phyloP scores from a whole-genome alignment of 1,284 basidiomycete species.

The Violaceomyces palustris region DNA sequence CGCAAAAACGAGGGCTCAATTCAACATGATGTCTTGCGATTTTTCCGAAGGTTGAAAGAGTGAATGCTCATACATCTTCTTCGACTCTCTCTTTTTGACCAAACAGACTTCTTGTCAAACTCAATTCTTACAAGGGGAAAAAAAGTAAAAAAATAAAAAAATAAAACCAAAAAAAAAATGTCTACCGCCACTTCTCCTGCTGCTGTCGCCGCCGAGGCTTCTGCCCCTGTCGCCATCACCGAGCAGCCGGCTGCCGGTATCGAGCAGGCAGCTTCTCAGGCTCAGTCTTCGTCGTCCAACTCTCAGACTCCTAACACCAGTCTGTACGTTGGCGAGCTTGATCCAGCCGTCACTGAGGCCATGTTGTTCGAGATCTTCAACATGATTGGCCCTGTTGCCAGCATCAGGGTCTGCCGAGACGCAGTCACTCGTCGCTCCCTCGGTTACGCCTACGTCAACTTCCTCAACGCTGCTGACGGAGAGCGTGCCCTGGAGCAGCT shows the following conservation, averaged over 20 bases:
- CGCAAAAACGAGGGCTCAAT: background rate
- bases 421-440: conserved; percentile 98
- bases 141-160: background rate
- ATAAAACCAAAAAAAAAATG: conserved; percentile 13
- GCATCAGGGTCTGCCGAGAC: conserved; percentile 99
- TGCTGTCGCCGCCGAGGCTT: conserved; percentile 28
- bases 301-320: conserved; percentile 59
- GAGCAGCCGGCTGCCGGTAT: conserved; percentile 47
- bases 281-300: conserved; percentile 7
- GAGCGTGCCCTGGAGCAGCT: conserved; percentile 98
- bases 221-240: conserved; percentile 22
- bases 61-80: background rate
- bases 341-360: conserved; percentile 94
- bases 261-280: conserved; percentile 7
- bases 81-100: background rate
- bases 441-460: conserved; percentile 99
- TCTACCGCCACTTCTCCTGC: conserved; percentile 38
- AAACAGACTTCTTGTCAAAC: background rate
- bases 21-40: too few species aligned
- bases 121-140: background rate
- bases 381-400: conserved; percentile 98
- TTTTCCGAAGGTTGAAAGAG: too few species aligned
- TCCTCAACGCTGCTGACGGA: conserved; percentile 92
- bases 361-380: conserved; percentile 99
- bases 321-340: conserved; percentile 98